A percentile compares a stretch with the other conserved stretches of the same genome.
phyloP scores from a whole-genome alignment of 192 early-diverging fungal species.

The Paraglomus brasilianum region DNA sequence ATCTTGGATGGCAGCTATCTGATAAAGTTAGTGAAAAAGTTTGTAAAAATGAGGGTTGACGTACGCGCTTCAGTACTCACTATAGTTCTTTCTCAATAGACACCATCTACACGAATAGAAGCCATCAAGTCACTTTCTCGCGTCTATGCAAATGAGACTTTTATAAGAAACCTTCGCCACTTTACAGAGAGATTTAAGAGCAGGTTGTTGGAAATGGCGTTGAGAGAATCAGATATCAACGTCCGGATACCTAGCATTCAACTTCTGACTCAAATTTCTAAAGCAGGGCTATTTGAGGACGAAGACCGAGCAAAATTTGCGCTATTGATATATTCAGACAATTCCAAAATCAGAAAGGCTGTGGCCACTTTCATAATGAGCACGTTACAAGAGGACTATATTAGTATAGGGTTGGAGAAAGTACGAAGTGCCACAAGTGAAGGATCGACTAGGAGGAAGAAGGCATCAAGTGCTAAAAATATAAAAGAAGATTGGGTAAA shows the following conservation, averaged over 20 bases:
- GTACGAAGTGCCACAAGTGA: constrained; percentile 21
- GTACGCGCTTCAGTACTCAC: not conserved
- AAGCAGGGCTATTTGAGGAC: constrained; percentile 60
- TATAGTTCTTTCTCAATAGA: constrained; percentile 13
- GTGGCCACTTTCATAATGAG: constrained; percentile 62
- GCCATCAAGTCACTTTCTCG: constrained; percentile 61
- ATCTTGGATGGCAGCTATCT: constrained; percentile 84
- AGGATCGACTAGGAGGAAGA: not conserved
- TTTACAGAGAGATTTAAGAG: constrained; percentile 70
- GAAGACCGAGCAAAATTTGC: constrained; percentile 61
- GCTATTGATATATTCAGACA: constrained; percentile 69
- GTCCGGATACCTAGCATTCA: constrained; percentile 52
- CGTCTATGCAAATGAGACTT: constrained; percentile 57
- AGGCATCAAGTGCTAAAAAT: not conserved
- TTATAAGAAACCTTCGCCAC: constrained; percentile 52
- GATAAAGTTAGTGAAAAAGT: constrained; percentile 60
- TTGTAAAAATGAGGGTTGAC: not conserved
- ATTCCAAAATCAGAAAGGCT: constrained; percentile 62
- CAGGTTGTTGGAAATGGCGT: constrained; percentile 75
- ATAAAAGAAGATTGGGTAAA: constrained; percentile 43
- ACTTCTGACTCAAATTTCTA: constrained; percentile 43
- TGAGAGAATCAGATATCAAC: constrained; percentile 61
- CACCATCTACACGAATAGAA: constrained; percentile 66
- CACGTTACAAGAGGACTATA: constrained; percentile 42
- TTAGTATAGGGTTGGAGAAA: constrained; percentile 32